Percentiles rank a stretch among this genome's conserved stretches.
phyloP scores from a whole-genome alignment of 2,329 filamentous ascomycete genomes.

The Cercospora sp. region DNA sequence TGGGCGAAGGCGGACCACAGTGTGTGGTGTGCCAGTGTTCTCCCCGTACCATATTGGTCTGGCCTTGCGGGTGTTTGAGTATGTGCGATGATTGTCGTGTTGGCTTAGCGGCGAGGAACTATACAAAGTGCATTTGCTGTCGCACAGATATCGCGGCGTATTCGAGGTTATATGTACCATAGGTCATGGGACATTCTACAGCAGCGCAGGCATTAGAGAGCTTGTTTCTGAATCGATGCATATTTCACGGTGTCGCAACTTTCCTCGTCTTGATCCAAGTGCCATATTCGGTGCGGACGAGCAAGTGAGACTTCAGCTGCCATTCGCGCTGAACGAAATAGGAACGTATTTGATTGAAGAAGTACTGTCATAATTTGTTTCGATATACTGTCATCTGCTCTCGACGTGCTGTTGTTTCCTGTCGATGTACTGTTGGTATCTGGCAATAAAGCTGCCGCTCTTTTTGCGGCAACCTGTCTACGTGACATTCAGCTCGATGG shows the following conservation, averaged over 20 bases:
- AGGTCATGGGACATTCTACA: not conserved
- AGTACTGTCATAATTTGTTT: not conserved
- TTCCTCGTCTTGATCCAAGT: not conserved
- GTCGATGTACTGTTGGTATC: not conserved
- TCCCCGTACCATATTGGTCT: conserved; percentile 86
- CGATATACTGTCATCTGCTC: not conserved
- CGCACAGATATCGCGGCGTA: conserved; percentile 85
- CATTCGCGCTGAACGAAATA: not conserved
- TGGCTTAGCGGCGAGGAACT: conserved; percentile 93
- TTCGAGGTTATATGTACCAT: conserved; percentile 86
- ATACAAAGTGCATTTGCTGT: conserved; percentile 94
- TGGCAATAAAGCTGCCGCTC: not conserved
- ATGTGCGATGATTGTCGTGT: conserved; percentile 94
- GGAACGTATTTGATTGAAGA: not conserved
- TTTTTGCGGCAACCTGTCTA: not conserved
- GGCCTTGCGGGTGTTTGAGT: conserved; percentile 93
- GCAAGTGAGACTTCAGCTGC: not conserved
- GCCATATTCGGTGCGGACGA: too few species aligned
- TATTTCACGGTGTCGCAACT: not conserved
- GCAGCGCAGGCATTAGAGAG: not conserved
- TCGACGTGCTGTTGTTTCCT: not conserved
- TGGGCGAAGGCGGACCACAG: conserved; percentile 73
- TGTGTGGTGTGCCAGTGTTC: conserved; percentile 91
- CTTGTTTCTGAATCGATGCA: not conserved
- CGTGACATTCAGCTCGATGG: not conserved